Evolutionary conservation across 495 filamentous ascomycete species (phyloP).

Genomic region (Viridothelium virens): DNA sequence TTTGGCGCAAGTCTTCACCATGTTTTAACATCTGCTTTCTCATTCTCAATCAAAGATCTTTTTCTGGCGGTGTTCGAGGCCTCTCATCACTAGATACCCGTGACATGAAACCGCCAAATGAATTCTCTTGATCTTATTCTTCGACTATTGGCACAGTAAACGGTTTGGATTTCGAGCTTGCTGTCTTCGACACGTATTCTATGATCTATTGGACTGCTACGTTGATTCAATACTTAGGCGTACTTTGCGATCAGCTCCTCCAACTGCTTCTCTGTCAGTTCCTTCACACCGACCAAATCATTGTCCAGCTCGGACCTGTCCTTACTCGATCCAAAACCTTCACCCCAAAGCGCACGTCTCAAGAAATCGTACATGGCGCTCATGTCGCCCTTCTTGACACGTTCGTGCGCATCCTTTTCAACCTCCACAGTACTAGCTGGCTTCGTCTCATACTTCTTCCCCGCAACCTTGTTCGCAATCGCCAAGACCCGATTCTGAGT

Average conservation of each 20-base stretch:
- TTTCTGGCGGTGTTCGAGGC: not conserved
- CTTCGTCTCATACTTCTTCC: constrained; percentile 11
- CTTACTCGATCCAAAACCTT: constrained; percentile 16
- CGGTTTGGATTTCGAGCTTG: not conserved
- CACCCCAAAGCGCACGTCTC: constrained; percentile 10
- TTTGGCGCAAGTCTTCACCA: not conserved
- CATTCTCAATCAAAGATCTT: not conserved
- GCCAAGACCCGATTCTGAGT: constrained; percentile 21
- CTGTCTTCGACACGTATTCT: not conserved
- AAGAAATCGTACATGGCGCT: constrained; percentile 12
- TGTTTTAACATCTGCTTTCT: not conserved
- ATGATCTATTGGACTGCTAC: not conserved
- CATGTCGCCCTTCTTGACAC: constrained; percentile 12
- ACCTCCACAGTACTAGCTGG: constrained; percentile 11
- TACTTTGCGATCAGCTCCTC: constrained; percentile 14
- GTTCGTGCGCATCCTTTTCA: constrained; percentile 16
- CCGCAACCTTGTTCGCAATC: constrained; percentile 14
- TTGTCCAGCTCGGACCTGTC: constrained; percentile 18
- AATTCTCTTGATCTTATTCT: not conserved
- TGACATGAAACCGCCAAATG: not conserved
- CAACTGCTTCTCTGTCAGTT: constrained; percentile 13
- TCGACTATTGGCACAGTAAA: too few relatives aligned
- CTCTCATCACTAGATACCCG: not conserved
- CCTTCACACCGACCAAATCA: constrained; percentile 18
- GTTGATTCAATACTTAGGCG: not conserved